phyloP scores from a whole-genome alignment of 768 basidiomycete species.

The Auricularia cornea region DNA sequence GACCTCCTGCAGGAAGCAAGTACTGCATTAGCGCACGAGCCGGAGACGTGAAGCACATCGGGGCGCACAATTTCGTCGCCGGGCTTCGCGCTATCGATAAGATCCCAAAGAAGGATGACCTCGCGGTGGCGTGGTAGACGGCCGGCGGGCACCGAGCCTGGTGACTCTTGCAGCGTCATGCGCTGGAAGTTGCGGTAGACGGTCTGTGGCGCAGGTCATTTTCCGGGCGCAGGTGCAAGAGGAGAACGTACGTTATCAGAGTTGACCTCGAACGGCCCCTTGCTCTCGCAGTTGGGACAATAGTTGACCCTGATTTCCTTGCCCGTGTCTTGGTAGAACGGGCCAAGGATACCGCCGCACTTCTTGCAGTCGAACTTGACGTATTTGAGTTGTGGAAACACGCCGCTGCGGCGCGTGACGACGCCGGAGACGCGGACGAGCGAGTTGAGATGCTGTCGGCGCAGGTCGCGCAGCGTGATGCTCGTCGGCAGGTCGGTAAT shows the following conservation, averaged over 20 bases:
- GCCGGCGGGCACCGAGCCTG: slow-evolving; percentile 95
- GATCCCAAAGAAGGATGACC: slow-evolving; percentile 93
- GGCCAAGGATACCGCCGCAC: slow-evolving; percentile 88
- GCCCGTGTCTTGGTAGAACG: slow-evolving; percentile 95
- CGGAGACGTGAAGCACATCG: neutral
- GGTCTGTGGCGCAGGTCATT: slow-evolving; percentile 47
- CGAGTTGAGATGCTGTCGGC: slow-evolving; percentile 86
- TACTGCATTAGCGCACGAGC: no score
- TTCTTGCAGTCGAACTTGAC: slow-evolving; percentile 98
- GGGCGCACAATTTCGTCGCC: slow-evolving; percentile 90
- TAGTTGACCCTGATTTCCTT: slow-evolving; percentile 91
- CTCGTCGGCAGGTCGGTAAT: slow-evolving; percentile 89
- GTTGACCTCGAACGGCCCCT: slow-evolving; percentile 93
- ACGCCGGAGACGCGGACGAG: slow-evolving; percentile 94
- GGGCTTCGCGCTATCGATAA: slow-evolving; percentile 96
- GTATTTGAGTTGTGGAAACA: slow-evolving; percentile 99
- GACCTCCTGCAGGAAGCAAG: no score
- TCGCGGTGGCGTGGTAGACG: slow-evolving; percentile 95
- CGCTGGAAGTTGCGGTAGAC: slow-evolving; percentile 98
- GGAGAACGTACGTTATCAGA: slow-evolving; percentile 71
- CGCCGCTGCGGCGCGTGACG: slow-evolving; percentile 89
- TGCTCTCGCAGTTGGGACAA: slow-evolving; percentile 89
- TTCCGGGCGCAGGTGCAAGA: neutral
- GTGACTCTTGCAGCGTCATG: slow-evolving; percentile 97
- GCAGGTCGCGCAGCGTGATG: slow-evolving; percentile 86